Evolutionary conservation across 1,284 basidiomycete genomes (phyloP).

Genomic region (Clitocybe nebularis): DNA sequence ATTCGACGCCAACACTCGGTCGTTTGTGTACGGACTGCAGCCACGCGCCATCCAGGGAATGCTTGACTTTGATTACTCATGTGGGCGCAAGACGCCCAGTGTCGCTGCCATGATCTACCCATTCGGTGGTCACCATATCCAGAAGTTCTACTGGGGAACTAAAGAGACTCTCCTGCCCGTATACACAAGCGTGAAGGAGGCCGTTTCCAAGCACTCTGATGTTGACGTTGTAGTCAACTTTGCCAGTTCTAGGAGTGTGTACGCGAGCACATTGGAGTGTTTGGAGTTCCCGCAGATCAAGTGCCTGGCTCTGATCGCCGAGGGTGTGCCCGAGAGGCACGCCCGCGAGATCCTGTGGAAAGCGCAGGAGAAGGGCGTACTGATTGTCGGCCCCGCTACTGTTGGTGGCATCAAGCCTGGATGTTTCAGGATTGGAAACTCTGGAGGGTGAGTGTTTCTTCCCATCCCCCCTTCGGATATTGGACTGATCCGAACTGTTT

Average conservation of each 20-base stretch:
- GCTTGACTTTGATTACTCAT: constrained; percentile 99
- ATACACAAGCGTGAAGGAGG: constrained; percentile 92
- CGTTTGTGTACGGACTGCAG: constrained; percentile 97
- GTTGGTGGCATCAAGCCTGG: constrained; percentile 99
- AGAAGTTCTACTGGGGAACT: constrained; percentile 99
- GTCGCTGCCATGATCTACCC: constrained; percentile 99
- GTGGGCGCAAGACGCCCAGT: constrained; percentile 88
- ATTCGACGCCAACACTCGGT: constrained; percentile 90
- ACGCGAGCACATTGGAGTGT: constrained; percentile 92
- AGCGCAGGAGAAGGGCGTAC: constrained; percentile 82
- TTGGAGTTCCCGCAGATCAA: constrained; percentile 62
- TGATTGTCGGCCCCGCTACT: constrained; percentile 98
- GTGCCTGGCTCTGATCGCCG: constrained; percentile 92
- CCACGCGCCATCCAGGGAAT: constrained; percentile 99
- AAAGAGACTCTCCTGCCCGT: constrained; percentile 98
- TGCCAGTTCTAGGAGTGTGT: constrained; percentile 92
- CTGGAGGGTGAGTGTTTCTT: constrained; percentile 70
- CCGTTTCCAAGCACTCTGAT: constrained; percentile 92
- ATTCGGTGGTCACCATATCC: constrained; percentile 99
- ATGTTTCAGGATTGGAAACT: constrained; percentile 99
- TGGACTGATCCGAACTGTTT: constrained; percentile 11
- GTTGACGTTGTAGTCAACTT: constrained; percentile 99
- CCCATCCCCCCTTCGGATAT: background rate
- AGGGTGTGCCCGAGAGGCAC: constrained; percentile 98
- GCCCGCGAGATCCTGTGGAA: constrained; percentile 94